Conservation (phyloP, 148 eudicot genomes). For the Spergularia marina region DNA sequence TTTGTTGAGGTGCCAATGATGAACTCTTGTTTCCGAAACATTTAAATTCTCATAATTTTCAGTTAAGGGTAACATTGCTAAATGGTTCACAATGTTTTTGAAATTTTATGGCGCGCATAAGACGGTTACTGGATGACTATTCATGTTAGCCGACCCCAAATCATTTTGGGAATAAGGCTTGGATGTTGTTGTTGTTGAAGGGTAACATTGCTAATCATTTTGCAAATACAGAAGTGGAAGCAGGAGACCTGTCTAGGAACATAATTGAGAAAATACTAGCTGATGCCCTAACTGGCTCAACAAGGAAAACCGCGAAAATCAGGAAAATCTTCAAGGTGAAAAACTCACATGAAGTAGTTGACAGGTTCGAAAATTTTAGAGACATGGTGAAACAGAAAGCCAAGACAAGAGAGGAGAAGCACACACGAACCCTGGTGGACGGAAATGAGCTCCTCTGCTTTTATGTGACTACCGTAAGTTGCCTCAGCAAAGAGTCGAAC, state of each 20-base stretch:
- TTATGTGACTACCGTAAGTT: constrained; percentile 29
- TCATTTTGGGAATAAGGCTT: no score
- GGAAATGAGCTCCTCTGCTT: constrained; percentile 39
- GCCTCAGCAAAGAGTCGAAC: constrained; percentile 18
- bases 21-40: no score
- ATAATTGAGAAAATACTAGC: constrained; percentile 34
- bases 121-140: no score
- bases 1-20: no score
- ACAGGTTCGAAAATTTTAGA: constrained; percentile 34
- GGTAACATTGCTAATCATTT: no score
- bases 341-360: constrained; percentile 28
- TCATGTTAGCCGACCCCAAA: no score
- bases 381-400: constrained; percentile 37
- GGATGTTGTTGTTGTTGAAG: no score
- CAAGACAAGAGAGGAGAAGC: constrained; percentile 19
- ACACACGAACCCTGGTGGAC: constrained; percentile 35
- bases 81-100: no score
- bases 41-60: background rate
- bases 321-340: constrained; percentile 30
- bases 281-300: constrained; percentile 20
- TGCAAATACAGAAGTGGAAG: constrained; percentile 29
- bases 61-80: background rate
- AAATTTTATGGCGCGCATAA: no score
- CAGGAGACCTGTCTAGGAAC: constrained; percentile 37
- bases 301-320: constrained; percentile 23